Percentiles rank a stretch among this genome's conserved stretches.
Conservation (phyloP, 805 yeast species). For the Kazachstania viticola region DNA sequence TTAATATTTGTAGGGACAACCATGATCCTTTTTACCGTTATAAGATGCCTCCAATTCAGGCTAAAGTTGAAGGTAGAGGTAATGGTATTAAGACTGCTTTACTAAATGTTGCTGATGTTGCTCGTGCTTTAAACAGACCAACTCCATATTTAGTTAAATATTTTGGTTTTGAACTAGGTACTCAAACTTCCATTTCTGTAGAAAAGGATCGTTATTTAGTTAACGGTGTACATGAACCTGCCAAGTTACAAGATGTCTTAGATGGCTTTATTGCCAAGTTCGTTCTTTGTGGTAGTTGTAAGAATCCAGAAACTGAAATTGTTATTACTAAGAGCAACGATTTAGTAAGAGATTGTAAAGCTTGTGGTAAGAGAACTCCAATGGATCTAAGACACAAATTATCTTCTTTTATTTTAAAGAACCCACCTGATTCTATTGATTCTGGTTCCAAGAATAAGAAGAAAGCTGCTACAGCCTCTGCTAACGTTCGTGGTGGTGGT, state of each 20-base stretch:
- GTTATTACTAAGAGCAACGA: conserved; percentile 54
- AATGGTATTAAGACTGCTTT: conserved; percentile 97
- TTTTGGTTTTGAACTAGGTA: conserved; percentile 95
- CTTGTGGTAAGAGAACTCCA: conserved; percentile 84
- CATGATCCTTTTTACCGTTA: conserved; percentile 98
- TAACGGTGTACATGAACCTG: conserved; percentile 88
- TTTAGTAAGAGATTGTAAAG: conserved; percentile 89
- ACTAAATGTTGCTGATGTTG: conserved; percentile 82
- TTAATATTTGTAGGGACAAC: conserved; percentile 93
- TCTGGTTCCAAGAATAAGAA: conserved; percentile 44
- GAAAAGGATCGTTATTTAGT: conserved; percentile 78
- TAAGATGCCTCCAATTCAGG: conserved; percentile 96
- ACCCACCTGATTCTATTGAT: conserved; percentile 62
- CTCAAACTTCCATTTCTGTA: conserved; percentile 78
- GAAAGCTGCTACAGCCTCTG: conserved; percentile 81
- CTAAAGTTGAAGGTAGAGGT: conserved; percentile 97
- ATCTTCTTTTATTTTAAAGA: conserved; percentile 77
- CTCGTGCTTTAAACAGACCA: conserved; percentile 90
- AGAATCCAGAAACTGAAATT: conserved; percentile 95
- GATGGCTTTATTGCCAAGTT: conserved; percentile 91
- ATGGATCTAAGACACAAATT: conserved; percentile 82
- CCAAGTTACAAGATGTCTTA: conserved; percentile 81
- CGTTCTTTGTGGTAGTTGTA: conserved; percentile 88
- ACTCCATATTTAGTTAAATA: conserved; percentile 84
- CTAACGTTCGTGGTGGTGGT: conserved; percentile 83